A percentile compares a stretch with the other conserved stretches of the same genome.
These are phyloP conservation scores for Sporisorium graminicola DNA, from an alignment of 1,284 basidiomycete genomes.

Conservation along the genomic window DNA sequence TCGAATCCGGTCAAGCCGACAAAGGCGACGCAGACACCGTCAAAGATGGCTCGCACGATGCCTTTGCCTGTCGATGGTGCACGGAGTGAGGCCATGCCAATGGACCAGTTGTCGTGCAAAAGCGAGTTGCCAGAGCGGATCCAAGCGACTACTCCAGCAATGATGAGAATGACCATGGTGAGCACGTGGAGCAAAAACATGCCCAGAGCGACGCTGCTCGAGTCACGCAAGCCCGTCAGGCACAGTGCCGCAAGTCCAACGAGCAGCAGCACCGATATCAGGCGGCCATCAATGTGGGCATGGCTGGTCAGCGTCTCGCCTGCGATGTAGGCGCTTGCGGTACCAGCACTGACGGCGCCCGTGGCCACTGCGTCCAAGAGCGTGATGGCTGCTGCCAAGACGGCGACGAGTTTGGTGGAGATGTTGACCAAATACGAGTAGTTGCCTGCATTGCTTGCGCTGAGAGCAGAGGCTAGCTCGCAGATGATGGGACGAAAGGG, in stretches of 20 bases:
- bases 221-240: slow-evolving; percentile 50
- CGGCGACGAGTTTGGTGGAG: slow-evolving; percentile 42
- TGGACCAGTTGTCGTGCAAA: slow-evolving; percentile 45
- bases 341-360: slow-evolving; percentile 54
- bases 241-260: slow-evolving; percentile 39
- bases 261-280: slow-evolving; percentile 49
- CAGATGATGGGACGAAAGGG: slow-evolving; percentile 59
- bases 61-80: slow-evolving; percentile 33
- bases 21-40: slow-evolving; percentile 54
- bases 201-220: slow-evolving; percentile 47
- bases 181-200: slow-evolving; percentile 53
- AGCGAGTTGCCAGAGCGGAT: slow-evolving; percentile 35
- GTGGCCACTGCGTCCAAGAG: slow-evolving; percentile 57
- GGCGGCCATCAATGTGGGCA: slow-evolving; percentile 23
- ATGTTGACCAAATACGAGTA: slow-evolving; percentile 57
- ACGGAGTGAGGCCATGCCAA: slow-evolving; percentile 25
- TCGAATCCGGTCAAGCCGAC: slow-evolving; percentile 61
- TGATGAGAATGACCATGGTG: slow-evolving; percentile 55
- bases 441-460: slow-evolving; percentile 47
- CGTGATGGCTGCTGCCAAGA: slow-evolving; percentile 53
- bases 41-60: slow-evolving; percentile 49
- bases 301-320: slow-evolving; percentile 21
- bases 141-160: slow-evolving; percentile 54
- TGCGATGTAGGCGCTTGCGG: slow-evolving; percentile 53
- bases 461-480: slow-evolving; percentile 53